Percentiles rank a stretch among this genome's conserved stretches.
Evolutionary conservation across 2,329 filamentous ascomycete species (phyloP).

Genomic region (Bipolaris bicolor): DNA sequence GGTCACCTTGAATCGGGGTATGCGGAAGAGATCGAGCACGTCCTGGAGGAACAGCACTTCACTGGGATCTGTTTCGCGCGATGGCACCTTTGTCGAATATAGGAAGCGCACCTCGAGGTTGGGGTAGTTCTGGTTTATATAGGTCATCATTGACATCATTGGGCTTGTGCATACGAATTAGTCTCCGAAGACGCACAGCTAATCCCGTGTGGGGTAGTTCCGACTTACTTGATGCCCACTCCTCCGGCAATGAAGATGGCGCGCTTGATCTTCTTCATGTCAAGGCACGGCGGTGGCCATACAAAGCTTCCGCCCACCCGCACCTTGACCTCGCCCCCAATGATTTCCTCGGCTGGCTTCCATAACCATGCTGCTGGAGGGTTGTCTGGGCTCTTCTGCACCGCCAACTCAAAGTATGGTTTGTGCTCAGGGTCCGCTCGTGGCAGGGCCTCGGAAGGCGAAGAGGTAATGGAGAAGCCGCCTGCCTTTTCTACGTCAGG

Average conservation of each 20-base stretch:
- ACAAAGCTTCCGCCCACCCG: conserved; percentile 82
- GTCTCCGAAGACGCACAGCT: conserved; percentile 7
- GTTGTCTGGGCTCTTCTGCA: conserved; percentile 74
- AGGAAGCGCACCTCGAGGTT: conserved; percentile 62
- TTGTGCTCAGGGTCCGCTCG: conserved; percentile 27
- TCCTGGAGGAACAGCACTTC: conserved; percentile 47
- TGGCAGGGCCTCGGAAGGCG: conserved; percentile 62
- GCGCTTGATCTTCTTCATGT: conserved; percentile 57
- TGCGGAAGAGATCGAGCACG: conserved; percentile 41
- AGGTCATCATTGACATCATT: conserved; percentile 73
- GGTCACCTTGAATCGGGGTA: conserved; percentile 32
- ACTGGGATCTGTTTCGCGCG: conserved; percentile 32
- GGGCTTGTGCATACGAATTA: conserved; percentile 57
- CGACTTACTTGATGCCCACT: conserved; percentile 75
- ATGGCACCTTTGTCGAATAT: conserved; percentile 63
- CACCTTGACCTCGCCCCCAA: conserved; percentile 66
- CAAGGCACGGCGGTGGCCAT: conserved; percentile 68
- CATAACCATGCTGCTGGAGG: conserved; percentile 80
- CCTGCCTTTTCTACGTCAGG: conserved; percentile 73
- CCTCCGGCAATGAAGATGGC: conserved; percentile 81
- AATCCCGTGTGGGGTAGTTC: neutral
- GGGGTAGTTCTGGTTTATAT: conserved; percentile 57
- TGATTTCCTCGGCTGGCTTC: conserved; percentile 60
- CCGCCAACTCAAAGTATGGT: conserved; percentile 75
- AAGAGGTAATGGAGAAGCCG: conserved; percentile 86